Evolutionary conservation across 176 grass and related monocot genomes (phyloP), one percentile per base, ranked within the genome.

Genomic region (Cocos nucifera): DNA sequence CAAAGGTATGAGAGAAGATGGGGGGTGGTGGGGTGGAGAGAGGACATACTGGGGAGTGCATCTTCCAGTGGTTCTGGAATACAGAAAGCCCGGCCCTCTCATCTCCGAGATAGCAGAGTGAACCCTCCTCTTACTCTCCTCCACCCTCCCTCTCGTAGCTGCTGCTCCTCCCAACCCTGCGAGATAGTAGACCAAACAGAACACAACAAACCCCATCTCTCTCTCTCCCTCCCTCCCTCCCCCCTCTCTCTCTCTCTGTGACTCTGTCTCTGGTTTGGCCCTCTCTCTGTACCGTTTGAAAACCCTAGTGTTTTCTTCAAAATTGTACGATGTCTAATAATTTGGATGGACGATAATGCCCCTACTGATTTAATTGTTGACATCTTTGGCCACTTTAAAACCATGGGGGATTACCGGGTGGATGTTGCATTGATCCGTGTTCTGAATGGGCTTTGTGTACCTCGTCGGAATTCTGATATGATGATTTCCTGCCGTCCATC

Each of bases 11-110:
- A 56, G 54, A 59, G 1, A 20, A n/a, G 27, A 21, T 28, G 4
- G 17, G 54, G 62, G 3, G n/a, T n/a, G n/a, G n/a, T n/a, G n/a
- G n/a, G n/a, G n/a, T n/a, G 39, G 56, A 15, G n/a, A 58, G 19
- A 62, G 19, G 21, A 16, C 72, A 85, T 85, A 98, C 93, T 89
- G 88, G 53, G 84, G 84, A 58, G 93, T 98, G 82, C 93, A 98
- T 56, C 76, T 82, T 62, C 93, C 93, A 8, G 76, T 30, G 2
- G 81, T 65, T 79, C 93, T 79, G 70, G 79, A 80, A 76, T 92
- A 98, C 70, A 92, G 82, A 81, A 83, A 98, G 39, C 93, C 93
- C 10, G 93, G 93, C 93, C 85, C 88, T 54, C 39, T 65, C 0
- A 24, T 73, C 51, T 58, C 58, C 28, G 44, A 19, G 39, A 58